A percentile compares a stretch with the other conserved stretches of the same genome.
phyloP scores from a whole-genome alignment of 352 stramenopile species.

The Globisporangium perplexum region DNA sequence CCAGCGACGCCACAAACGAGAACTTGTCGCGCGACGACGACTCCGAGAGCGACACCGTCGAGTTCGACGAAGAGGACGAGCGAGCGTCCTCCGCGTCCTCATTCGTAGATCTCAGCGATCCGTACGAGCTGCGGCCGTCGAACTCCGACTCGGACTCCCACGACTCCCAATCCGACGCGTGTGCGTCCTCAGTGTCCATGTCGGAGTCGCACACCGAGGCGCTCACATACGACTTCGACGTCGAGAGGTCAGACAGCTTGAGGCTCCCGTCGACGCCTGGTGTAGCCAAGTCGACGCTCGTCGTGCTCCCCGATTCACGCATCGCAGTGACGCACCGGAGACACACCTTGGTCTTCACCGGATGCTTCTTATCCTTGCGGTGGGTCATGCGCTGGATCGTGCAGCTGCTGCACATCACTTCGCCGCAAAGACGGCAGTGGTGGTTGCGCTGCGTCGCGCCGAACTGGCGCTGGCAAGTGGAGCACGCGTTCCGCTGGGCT shows the following conservation, averaged over 20 bases:
- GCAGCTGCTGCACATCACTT: conserved; percentile 69
- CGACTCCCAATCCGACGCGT: conserved; percentile 9
- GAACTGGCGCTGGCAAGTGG: conserved; percentile 58
- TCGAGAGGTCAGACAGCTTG: conserved; percentile 4
- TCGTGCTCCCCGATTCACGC: conserved; percentile 18
- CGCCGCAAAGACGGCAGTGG: conserved; percentile 74
- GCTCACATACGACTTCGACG: neutral
- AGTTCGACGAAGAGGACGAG: conserved; percentile 6
- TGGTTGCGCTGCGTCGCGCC: conserved; percentile 53
- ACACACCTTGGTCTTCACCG: conserved; percentile 58
- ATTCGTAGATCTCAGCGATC: conserved; percentile 2
- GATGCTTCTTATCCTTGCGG: conserved; percentile 22
- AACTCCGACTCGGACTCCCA: conserved; percentile 11
- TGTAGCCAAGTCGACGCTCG: conserved; percentile 1
- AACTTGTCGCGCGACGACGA: conserved; percentile 22
- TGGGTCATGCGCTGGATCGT: conserved; percentile 45
- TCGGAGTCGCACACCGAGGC: conserved; percentile 9
- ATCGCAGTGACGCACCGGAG: conserved; percentile 48
- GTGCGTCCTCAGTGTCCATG: conserved; percentile 1
- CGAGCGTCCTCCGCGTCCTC: neutral
- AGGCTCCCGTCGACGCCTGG: neutral
- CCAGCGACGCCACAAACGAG: conserved; percentile 34
- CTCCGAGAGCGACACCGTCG: conserved; percentile 7
- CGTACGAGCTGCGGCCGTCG: conserved; percentile 2
- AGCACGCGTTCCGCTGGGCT: conserved; percentile 31